Evolutionary conservation across 306 rosid genomes (phyloP).

Genomic region (Quercus suber): DNA sequence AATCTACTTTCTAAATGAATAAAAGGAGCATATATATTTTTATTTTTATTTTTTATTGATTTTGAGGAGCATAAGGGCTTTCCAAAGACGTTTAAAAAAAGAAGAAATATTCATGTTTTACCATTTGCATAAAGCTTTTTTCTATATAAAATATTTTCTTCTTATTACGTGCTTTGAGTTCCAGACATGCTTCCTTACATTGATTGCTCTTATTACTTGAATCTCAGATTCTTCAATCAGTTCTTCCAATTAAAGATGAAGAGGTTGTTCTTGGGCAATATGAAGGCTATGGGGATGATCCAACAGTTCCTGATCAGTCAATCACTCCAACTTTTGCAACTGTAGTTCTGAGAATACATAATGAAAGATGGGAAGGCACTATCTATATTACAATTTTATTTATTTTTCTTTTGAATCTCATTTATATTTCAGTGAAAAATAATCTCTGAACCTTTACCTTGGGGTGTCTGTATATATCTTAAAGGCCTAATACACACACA

Average conservation of each 20-base stretch:
- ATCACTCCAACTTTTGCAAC: constrained; percentile 96
- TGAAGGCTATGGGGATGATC: constrained; percentile 91
- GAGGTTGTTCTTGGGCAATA: constrained; percentile 96
- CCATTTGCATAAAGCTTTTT: not conserved
- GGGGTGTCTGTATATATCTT: not conserved
- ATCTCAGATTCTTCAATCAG: constrained; percentile 88
- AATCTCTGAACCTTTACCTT: constrained; percentile 1
- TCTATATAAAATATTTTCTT: not conserved
- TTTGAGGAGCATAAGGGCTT: not conserved
- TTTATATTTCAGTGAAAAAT: constrained; percentile 14
- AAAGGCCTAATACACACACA: not conserved
- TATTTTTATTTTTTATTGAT: not conserved
- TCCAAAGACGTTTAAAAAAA: not conserved
- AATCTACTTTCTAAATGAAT: not conserved
- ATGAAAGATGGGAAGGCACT: constrained; percentile 98
- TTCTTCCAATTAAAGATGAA: constrained; percentile 74
- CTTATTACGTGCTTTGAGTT: constrained; percentile 13
- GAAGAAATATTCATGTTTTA: not conserved
- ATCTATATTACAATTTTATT: constrained; percentile 3
- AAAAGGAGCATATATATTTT: not conserved
- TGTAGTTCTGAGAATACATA: constrained; percentile 75
- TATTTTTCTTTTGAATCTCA: constrained; percentile 9
- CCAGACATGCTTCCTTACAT: constrained; percentile 7
- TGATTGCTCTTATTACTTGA: constrained; percentile 17
- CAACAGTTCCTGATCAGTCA: constrained; percentile 88